Base-by-base conservation (phyloP, 2,329 filamentous ascomycete genomes). In the Exophiala aquamarina region DNA sequence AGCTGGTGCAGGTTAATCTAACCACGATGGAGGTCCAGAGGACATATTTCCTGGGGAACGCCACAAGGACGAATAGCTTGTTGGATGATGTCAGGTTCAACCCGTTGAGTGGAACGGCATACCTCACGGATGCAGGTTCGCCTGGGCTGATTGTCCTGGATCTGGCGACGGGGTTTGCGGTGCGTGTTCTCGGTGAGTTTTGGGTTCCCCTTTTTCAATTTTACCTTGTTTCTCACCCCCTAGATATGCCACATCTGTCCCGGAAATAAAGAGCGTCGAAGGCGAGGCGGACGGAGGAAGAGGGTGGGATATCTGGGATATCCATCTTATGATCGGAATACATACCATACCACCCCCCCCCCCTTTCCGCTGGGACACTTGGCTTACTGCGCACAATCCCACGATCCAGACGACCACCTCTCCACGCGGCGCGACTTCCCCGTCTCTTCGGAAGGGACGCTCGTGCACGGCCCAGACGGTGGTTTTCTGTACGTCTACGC, bases 1-100 rank as follows among this genome's bases (percentile, higher is more conserved):
- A 70, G 50, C 58, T 70, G 8, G 57, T 70, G 1, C 47, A 49
- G 6, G 52, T 69, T 18, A 61, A 70, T 47, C 29, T 66, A 4
- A 62, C 54, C 3, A 66, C 62, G 9, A 65, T 70, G 48, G 39
- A 52, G 11, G 64, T 68, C 9, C 54, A 56, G n/a, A 52, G 59
- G 6, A 53, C 66, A 5, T 69, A 66, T 42, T 57, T 57, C 28
- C 58, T 69, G 47, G 66, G 63, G 34, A 64, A 63, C 23, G 59
- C 60, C 21, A 66, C 56, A 1, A 18, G 35, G 18, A 39, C 43
- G 14, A 48, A 39, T 32, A 20, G 14, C 13, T 11, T 31, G 3
- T 17, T 20, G n/a, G 14, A 39, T 10, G 14, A 14, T 35, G 15
- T 26, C 17, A 19, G n/a, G 13, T 33, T 19, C 13, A n/a, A 49